These are phyloP conservation scores for Suillus discolor DNA, from an alignment of 768 basidiomycete species.

Conservation along the genomic window DNA sequence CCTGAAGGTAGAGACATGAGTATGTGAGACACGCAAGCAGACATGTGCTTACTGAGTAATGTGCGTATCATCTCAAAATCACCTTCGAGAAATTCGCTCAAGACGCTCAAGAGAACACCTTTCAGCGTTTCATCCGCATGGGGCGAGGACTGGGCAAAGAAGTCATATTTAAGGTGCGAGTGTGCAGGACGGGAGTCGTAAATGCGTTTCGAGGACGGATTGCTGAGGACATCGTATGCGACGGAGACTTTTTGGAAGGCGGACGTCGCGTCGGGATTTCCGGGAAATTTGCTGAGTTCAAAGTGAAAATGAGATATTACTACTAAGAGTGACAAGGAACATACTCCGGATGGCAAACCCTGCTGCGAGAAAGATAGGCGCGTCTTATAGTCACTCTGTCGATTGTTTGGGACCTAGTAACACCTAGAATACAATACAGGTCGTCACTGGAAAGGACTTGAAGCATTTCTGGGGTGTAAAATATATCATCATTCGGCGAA, in stretches of 20 bases:
- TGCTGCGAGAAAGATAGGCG: conserved; percentile 76
- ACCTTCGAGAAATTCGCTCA: conserved; percentile 83
- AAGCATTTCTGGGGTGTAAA: conserved; percentile 26
- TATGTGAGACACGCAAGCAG: neutral
- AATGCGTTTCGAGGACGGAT: conserved; percentile 62
- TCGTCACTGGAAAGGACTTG: conserved; percentile 64
- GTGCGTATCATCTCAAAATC: conserved; percentile 85
- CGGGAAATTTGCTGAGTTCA: conserved; percentile 70
- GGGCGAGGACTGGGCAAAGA: conserved; percentile 53
- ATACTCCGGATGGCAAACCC: conserved; percentile 85
- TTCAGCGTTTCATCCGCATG: conserved; percentile 81
- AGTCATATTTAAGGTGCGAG: conserved; percentile 45
- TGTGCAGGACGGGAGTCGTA: conserved; percentile 64
- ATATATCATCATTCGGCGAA: conserved; percentile 11
- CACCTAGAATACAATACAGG: conserved; percentile 74
- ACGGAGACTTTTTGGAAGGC: conserved; percentile 89
- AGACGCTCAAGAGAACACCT: conserved; percentile 70
- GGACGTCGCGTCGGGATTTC: conserved; percentile 70
- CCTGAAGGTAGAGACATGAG: conserved; percentile 39
- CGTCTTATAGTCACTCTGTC: conserved; percentile 69
- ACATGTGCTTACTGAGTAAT: conserved; percentile 58
- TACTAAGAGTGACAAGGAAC: conserved; percentile 31
- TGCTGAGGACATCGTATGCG: conserved; percentile 80
- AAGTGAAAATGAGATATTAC: conserved; percentile 11
- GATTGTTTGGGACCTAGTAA: conserved; percentile 48